Evolutionary conservation across 2,329 filamentous ascomycete species (phyloP), one percentile per base, ranked within the genome.

Genomic region (Stylonectria norvegica): DNA sequence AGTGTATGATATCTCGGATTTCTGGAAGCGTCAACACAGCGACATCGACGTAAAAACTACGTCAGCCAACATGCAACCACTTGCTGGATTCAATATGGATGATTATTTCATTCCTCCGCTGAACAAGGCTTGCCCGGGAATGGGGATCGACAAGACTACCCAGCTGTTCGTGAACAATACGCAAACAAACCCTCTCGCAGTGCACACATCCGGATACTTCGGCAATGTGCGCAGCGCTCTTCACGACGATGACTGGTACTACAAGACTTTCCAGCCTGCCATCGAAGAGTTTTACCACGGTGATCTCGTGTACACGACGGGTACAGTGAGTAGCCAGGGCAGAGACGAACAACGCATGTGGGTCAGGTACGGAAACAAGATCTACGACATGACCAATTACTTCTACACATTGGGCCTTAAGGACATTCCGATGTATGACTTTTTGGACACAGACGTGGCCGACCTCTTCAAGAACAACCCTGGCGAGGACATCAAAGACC

Each of bases 351-450:
- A 80, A 38, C 83, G 86, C 53, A 76, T 78, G 58, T 97, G 93
- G 89, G 84, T 87, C 48, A 84, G 86, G 39, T 79, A 95, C 46
- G 73, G 88, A 20, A 73, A 82, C 38, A 77, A 76, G 36, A 74
- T 98, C 15, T 97, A 93, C 60, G 94, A 98, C 61, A 67, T 98
- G 38, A 95, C 88, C 0, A 80, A 97, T 62, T 98, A 98, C 67
- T 91, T 90, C 65, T 73, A 89, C 59, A 95, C 89, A 0, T 66
- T 82, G 29, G 69, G 84, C 7, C 50, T 71, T 15, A 70, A 75
- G 56, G 70, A 81, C 39, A 54, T 71, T 5, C 57, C 66, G 0
- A 59, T 62, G 0, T 94, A 87, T 66, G 64, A 75, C 8, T 97
- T 94, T 66, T 72, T 98, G 20, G 82, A 93, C 45, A 52, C 60